A percentile compares a stretch with the other conserved stretches of the same genome.
phyloP scores from a whole-genome alignment of 2,329 filamentous ascomycete species.

The Myriosclerotinia scirpicola region DNA sequence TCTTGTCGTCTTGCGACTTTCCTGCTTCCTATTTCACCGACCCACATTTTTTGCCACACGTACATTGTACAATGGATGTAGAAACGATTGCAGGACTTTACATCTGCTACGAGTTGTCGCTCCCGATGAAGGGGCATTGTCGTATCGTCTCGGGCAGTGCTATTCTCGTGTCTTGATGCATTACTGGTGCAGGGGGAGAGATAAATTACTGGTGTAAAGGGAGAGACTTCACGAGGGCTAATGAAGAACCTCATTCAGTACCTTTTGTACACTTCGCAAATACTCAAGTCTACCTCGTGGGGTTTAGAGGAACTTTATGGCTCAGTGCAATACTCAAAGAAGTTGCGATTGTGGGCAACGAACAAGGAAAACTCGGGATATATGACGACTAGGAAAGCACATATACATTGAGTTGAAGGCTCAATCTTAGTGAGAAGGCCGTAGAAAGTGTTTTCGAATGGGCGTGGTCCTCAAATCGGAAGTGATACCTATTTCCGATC shows the following conservation, averaged over 20 bases:
- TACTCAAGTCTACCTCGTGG: no score
- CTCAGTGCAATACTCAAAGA: background rate
- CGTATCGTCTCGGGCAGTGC: background rate
- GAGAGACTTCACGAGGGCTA: no score
- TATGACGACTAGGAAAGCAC: background rate
- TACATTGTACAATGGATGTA: no score
- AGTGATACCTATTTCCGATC: no score
- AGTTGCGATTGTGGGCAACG: background rate
- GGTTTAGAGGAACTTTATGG: background rate
- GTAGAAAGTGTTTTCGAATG: background rate
- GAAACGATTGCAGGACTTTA: background rate
- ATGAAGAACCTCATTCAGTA: background rate
- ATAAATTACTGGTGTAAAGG: background rate
- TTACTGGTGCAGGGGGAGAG: background rate
- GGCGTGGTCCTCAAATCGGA: background rate
- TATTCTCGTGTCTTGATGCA: background rate
- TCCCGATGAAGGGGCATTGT: background rate
- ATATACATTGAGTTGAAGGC: background rate
- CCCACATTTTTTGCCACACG: background rate
- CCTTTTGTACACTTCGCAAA: background rate
- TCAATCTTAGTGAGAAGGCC: background rate
- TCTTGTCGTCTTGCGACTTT: background rate
- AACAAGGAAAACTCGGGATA: background rate
- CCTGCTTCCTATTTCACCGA: background rate
- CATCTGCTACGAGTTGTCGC: no score